These are phyloP conservation scores for Xylariaceae sp. DNA, from an alignment of 2,329 filamentous ascomycete species.

Conservation along the genomic window DNA sequence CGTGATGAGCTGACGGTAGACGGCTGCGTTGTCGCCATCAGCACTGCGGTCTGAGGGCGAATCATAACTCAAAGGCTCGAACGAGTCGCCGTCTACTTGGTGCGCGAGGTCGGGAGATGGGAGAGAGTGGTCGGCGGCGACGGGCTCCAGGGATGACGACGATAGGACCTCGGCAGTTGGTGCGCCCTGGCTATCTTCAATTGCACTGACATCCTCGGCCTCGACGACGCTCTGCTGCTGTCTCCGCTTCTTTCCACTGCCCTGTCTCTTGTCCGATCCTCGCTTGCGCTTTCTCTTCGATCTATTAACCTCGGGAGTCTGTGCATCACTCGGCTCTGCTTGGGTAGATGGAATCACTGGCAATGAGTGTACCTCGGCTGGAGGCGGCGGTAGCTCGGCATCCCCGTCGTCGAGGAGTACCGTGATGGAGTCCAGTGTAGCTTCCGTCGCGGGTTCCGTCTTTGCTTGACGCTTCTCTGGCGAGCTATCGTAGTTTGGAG, in stretches of 20 bases:
- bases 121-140: not conserved
- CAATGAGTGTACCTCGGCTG: conserved; percentile 8
- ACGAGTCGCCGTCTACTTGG: conserved; percentile 9
- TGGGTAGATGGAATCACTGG: conserved; percentile 12
- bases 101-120: conserved; percentile 13
- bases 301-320: conserved; percentile 18
- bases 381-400: conserved; percentile 5
- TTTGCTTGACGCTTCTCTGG: conserved; percentile 26
- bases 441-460: conserved; percentile 1
- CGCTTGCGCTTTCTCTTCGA: conserved; percentile 28
- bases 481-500: conserved; percentile 24
- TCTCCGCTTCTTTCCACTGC: conserved; percentile 25
- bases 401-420: conserved; percentile 14
- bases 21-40: conserved; percentile 28
- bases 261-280: conserved; percentile 16
- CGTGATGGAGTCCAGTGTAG: conserved; percentile 22
- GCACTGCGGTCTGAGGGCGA: conserved; percentile 11
- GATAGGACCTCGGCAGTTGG: conserved; percentile 7
- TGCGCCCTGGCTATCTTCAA: conserved; percentile 18
- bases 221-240: conserved; percentile 15
- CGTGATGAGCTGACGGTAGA: conserved; percentile 28
- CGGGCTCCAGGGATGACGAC: conserved; percentile 8
- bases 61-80: conserved; percentile 13
- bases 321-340: conserved; percentile 14
- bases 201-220: conserved; percentile 14